Evolutionary conservation across 192 early-diverging fungal genomes (phyloP), one percentile per base, ranked within the genome.

Genomic region (Coemansia interrupta): DNA sequence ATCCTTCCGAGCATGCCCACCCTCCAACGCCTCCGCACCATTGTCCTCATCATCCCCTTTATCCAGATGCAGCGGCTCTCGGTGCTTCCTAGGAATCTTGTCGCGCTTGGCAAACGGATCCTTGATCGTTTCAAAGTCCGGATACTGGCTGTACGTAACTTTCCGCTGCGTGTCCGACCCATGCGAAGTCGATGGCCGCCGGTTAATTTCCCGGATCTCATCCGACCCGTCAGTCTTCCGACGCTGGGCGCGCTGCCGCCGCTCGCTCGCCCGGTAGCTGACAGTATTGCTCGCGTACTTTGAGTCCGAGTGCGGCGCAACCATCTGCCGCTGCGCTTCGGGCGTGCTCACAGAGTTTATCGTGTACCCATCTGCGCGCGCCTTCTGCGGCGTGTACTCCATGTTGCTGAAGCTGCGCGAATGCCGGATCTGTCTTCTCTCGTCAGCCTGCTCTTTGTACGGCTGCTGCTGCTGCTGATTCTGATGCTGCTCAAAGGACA

Each of bases 31-130:
- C 30, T 17, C 52, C 19, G 32, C 5, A 7, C 17, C 52, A 22
- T 43, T 10, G 15, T 9, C 44, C 8, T 45, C n/a, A 0, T 43
- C 26, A 4, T 11, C 13, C 51, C 23, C 38, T 7, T 17, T 54
- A 2, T 20, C 26, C 32, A 30, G 32, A 29, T 12, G 18, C n/a
- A 30, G 52, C 45, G 45, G 47, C 57, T 59, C 24, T 28, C 32
- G 8, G 17, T 57, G 55, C 5, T 57, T 57, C 4, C 55, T n/a
- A 46, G 72, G 78, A 30, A 80, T 80, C 63, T 75, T 75, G 59
- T 80, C 78, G 54, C 73, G 64, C 63, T 80, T 80, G 12, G 68
- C 69, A 69, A 80, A 80, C 49, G 78, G 78, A 42, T 80, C 73
- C 15, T 50, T 59, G 28, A 80, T 68, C 17, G 39, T 66, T 36